Evolutionary conservation across 805 yeast genomes (phyloP).

Genomic region (Cyberlindnera maritima): DNA sequence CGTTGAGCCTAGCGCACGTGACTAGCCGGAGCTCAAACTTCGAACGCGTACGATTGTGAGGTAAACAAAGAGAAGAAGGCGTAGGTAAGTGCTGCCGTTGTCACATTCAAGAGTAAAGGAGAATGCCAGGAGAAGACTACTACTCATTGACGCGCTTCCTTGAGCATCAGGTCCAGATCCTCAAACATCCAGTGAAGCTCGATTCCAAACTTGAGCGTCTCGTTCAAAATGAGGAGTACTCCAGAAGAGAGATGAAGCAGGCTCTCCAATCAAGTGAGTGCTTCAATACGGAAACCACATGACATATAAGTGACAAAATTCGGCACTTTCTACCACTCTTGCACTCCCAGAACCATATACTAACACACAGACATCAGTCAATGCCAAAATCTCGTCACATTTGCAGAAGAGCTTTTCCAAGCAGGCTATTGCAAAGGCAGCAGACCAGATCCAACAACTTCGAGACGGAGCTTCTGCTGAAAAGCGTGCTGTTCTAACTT

Average conservation of each 20-base stretch:
- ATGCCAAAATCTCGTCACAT: conserved; percentile 8
- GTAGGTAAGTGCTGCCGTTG: too few species aligned
- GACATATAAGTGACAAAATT: too few species aligned
- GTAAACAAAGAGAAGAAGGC: too few species aligned
- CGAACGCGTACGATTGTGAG: too few species aligned
- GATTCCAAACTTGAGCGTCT: conserved; percentile 7
- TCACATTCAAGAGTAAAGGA: too few species aligned
- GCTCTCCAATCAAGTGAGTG: conserved; percentile 8
- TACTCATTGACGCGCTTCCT: conserved; percentile 13
- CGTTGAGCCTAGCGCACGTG: too few species aligned
- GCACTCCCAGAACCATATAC: too few species aligned
- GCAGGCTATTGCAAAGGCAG: conserved; percentile 22
- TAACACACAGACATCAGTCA: conserved; percentile 17
- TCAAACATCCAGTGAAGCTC: conserved; percentile 11
- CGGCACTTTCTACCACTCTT: not conserved
- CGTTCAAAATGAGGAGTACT: conserved; percentile 4
- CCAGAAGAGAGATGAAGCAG: conserved; percentile 4
- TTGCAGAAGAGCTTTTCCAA: conserved; percentile 18
- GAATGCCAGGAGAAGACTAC: conserved; percentile 4
- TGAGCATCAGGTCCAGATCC: conserved; percentile 11
- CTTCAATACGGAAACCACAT: too few species aligned
- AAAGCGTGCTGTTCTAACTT: conserved; percentile 3
- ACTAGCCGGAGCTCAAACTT: too few species aligned
- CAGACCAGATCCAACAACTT: conserved; percentile 21
- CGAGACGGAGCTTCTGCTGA: conserved; percentile 12